Evolutionary conservation across 768 basidiomycete species (phyloP), one percentile per base, ranked within the genome.

Genomic region (Panaeolus papilionaceus): DNA sequence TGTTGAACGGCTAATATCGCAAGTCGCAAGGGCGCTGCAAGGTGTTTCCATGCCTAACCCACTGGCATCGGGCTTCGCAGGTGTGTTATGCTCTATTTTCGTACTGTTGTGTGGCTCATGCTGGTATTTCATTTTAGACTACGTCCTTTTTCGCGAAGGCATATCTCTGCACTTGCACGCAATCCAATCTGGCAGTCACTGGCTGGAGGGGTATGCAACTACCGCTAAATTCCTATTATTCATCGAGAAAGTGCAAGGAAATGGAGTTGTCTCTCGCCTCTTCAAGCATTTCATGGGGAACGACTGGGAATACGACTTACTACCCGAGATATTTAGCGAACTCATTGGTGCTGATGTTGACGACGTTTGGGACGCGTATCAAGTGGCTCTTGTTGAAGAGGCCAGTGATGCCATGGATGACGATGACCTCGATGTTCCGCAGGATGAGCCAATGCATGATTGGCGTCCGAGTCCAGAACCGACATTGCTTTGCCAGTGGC

Each of bases 401-500:
- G 54, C 54, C 4, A 33, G 54, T 10, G 33, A 28, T 58, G 14
- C 33, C 54, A 28, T 58, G 11, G 54, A 58, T 9, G 54, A 58
- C 14, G 54, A 58, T 2, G 54, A 58, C 28, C 26, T 58, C 28
- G 54, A 58, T 7, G 16, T 58, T 2, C 33, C 63, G 65, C 73
- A 70, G 10, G 62, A 75, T 28, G 54, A 58, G 7, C 54, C 54
- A 11, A 58, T 58, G 54, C 28, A 16, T 4, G 28, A 58, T 37
- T 33, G 8, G 54, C 16, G 54, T 33, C 28, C 54, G 14, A 58
- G 54, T 58, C 54, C 54, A 23, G 54, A 58, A 2, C 54, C 54
- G 12, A 16, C 54, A 33, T 2, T 12, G 10, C 54, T 12, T 12
- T 28, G 28, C 6, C 28, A 58, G 42, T 90, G 86, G 86, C 84